These are phyloP conservation scores for Saccharum spontaneum DNA, from an alignment of 176 grass and related monocot species.

Conservation along the genomic window DNA sequence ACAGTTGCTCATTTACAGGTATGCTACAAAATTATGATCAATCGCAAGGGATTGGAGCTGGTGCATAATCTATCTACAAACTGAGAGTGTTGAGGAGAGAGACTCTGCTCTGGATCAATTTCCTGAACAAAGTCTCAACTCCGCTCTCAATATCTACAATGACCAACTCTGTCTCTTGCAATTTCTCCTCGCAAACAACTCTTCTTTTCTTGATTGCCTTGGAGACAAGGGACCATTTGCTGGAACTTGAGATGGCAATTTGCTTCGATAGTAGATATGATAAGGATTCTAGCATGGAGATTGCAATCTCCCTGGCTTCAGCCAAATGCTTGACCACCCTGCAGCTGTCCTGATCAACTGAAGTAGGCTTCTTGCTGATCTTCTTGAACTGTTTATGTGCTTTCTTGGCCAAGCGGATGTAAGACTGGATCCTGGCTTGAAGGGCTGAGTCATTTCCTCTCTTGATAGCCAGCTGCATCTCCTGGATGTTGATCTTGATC, in stretches of 20 bases:
- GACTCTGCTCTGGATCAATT: conserved; percentile 55
- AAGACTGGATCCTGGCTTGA: conserved; percentile 45
- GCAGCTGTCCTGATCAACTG: conserved; percentile 16
- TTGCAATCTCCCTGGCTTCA: conserved; percentile 38
- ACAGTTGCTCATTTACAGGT: conserved; percentile 27
- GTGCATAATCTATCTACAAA: conserved; percentile 36
- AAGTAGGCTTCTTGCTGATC: conserved; percentile 30
- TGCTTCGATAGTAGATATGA: conserved; percentile 26
- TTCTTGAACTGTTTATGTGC: conserved; percentile 46
- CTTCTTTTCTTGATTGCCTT: conserved; percentile 51
- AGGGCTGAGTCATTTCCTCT: conserved; percentile 34
- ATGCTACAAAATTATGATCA: conserved; percentile 22
- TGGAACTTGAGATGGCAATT: conserved; percentile 15
- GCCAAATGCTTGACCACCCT: conserved; percentile 38
- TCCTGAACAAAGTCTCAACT: conserved; percentile 50
- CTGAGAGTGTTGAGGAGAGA: conserved; percentile 56
- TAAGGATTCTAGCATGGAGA: conserved; percentile 36
- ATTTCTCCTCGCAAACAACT: conserved; percentile 32
- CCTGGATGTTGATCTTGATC: conserved; percentile 39
- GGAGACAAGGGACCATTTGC: conserved; percentile 53
- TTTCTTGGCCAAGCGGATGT: conserved; percentile 39
- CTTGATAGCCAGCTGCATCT: conserved; percentile 38
- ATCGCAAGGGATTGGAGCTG: conserved; percentile 22
- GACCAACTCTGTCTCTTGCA: conserved; percentile 39
- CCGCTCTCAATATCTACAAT: conserved; percentile 41